phyloP scores from a whole-genome alignment of 352 stramenopile species.

The Phytophthora nicotianae region DNA sequence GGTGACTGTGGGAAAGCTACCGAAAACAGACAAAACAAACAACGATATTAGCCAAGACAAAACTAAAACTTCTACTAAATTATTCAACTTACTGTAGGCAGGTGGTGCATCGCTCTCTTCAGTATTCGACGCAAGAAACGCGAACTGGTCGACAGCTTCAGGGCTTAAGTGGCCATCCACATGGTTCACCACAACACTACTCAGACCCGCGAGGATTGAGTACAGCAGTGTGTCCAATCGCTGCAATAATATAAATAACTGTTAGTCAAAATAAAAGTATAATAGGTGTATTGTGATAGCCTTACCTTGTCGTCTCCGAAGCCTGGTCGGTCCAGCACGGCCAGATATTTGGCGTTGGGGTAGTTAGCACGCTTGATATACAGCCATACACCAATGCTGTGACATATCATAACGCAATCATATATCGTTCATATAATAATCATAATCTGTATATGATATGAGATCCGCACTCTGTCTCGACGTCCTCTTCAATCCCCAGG shows the following conservation, averaged over 20 bases:
- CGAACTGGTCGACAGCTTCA: conserved; percentile 60
- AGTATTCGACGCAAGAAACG: conserved; percentile 50
- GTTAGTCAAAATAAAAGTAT: conserved; percentile 2
- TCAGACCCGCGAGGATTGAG: conserved; percentile 65
- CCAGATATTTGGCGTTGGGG: conserved; percentile 76
- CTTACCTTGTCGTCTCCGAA: conserved; percentile 40
- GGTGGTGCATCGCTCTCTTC: conserved; percentile 26
- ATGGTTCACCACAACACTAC: conserved; percentile 78
- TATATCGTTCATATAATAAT: conserved; percentile 4
- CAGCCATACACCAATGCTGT: conserved; percentile 54
- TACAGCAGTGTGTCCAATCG: conserved; percentile 66
- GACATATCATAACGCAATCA: conserved; percentile 4
- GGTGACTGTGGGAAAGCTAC: conserved; percentile 74
- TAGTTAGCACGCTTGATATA: conserved; percentile 75
- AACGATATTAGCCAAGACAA: not conserved
- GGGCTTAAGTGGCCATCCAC: conserved; percentile 58
- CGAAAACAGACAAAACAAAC: not conserved
- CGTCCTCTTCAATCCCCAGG: conserved; percentile 28
- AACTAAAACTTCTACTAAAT: not conserved
- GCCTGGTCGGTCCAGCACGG: conserved; percentile 60
- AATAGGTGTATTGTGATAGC: conserved; percentile 9
- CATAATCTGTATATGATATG: conserved; percentile 4
- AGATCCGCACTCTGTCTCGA: conserved; percentile 11
- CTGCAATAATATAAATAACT: conserved; percentile 32
- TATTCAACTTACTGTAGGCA: conserved; percentile 34